phyloP scores from a whole-genome alignment of 805 yeast genomes.

The Cephaloascus fragrans region DNA sequence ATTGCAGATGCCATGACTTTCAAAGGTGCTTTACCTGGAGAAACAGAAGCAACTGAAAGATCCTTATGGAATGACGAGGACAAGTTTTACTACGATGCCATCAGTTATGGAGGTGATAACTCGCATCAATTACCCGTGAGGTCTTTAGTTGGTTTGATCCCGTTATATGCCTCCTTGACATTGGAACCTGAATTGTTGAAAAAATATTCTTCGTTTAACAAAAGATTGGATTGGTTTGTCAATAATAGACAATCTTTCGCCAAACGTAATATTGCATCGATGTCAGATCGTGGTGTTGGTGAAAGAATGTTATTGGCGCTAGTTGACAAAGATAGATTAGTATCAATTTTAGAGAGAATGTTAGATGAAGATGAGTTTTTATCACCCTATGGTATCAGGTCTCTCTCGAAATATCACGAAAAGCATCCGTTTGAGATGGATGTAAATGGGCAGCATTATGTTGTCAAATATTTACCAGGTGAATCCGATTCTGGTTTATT shows the following conservation, averaged over 20 bases:
- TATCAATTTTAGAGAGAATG: conserved; percentile 68
- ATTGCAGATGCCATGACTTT: conserved; percentile 93
- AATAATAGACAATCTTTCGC: conserved; percentile 61
- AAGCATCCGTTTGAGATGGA: conserved; percentile 77
- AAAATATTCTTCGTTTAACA: conserved; percentile 72
- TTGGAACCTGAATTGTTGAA: conserved; percentile 76
- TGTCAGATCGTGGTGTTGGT: conserved; percentile 72
- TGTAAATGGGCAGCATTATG: conserved; percentile 65
- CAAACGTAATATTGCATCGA: conserved; percentile 77
- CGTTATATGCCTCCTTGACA: conserved; percentile 81
- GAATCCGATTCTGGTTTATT: conserved; percentile 89
- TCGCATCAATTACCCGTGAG: conserved; percentile 72
- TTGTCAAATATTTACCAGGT: conserved; percentile 72
- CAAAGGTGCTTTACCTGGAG: conserved; percentile 30
- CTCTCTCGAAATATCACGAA: conserved; percentile 79
- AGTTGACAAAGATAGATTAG: conserved; percentile 71
- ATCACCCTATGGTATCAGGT: conserved; percentile 78
- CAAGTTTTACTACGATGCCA: conserved; percentile 84
- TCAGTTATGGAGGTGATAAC: conserved; percentile 64
- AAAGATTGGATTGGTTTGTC: conserved; percentile 77
- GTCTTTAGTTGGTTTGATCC: conserved; percentile 86
- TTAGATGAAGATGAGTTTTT: conserved; percentile 81
- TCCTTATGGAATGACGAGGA: conserved; percentile 88
- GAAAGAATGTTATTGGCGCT: conserved; percentile 72
- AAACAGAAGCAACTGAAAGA: conserved; percentile 36